These are phyloP conservation scores for Phoma herbarum DNA, from an alignment of 2,329 filamentous ascomycete species.

Conservation along the genomic window DNA sequence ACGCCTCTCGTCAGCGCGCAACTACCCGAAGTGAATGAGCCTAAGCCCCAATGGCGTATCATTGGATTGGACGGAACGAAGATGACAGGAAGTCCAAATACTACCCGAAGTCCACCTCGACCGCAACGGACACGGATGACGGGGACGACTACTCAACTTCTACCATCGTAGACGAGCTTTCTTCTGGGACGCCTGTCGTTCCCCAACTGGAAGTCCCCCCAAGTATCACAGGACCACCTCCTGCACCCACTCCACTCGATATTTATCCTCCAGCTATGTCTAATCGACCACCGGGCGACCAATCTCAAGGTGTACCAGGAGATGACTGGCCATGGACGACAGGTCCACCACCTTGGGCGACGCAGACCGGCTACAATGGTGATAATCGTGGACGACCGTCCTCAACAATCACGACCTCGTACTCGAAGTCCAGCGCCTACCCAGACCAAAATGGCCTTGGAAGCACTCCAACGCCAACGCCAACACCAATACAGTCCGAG, in stretches of 20 bases:
- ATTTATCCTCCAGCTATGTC: background rate
- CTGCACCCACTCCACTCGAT: background rate
- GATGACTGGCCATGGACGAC: too few species aligned
- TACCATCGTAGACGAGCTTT: slow-evolving; percentile 5
- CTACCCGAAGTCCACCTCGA: slow-evolving; percentile 1
- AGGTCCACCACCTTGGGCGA: background rate
- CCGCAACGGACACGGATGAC: slow-evolving; percentile 16
- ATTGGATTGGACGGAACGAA: slow-evolving; percentile 11
- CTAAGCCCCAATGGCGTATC: slow-evolving; percentile 31
- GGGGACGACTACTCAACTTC: slow-evolving; percentile 10
- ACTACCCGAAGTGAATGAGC: slow-evolving; percentile 19
- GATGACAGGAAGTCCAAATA: slow-evolving; percentile 2
- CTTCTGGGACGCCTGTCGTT: slow-evolving; percentile 5
- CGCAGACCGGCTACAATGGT: background rate
- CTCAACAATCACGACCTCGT: background rate
- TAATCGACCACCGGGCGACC: background rate
- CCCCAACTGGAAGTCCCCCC: background rate
- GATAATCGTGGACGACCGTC: background rate
- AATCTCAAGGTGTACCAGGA: too few species aligned
- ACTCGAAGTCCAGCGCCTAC: background rate
- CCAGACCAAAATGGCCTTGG: background rate
- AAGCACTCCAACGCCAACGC: slow-evolving; percentile 4
- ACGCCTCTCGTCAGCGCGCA: slow-evolving; percentile 32
- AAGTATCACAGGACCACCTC: background rate
- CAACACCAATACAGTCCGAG: background rate